Conservation (phyloP, 305 asterid species). For the Stenogyne calaminthoides region DNA sequence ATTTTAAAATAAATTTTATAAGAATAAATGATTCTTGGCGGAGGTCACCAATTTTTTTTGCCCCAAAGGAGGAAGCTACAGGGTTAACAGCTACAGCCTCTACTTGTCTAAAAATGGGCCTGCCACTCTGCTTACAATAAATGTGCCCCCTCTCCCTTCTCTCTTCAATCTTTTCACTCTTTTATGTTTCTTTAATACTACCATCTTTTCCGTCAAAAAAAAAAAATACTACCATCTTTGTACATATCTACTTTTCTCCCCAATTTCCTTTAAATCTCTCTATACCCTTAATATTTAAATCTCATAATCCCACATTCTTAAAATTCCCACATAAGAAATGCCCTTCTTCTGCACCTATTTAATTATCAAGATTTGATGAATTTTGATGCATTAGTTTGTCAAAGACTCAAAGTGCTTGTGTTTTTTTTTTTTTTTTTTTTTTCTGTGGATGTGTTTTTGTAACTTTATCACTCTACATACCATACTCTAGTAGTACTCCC, state of each 20-base stretch:
- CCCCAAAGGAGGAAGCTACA: slow-evolving; percentile 27
- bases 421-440: too few species aligned
- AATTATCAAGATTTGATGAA: not conserved
- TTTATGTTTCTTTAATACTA: slow-evolving; percentile 43
- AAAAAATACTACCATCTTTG: too few species aligned
- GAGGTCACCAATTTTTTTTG: not conserved
- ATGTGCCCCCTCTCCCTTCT: slow-evolving; percentile 37
- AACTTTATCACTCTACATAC: slow-evolving; percentile 24
- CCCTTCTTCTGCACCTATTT: not conserved
- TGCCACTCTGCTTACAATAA: slow-evolving; percentile 51
- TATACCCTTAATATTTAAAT: not conserved
- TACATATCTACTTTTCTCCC: slow-evolving; percentile 24
- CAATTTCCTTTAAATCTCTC: slow-evolving; percentile 12
- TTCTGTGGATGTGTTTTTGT: slow-evolving; percentile 35
- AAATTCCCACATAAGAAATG: not conserved
- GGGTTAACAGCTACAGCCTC: slow-evolving; percentile 28
- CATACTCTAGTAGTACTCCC: not conserved
- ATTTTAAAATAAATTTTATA: too few species aligned
- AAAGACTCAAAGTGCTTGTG: not conserved
- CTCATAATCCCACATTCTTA: slow-evolving; percentile 16
- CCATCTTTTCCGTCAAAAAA: too few species aligned
- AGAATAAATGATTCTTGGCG: too few species aligned
- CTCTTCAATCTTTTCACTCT: slow-evolving; percentile 56
- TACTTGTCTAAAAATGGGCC: slow-evolving; percentile 39
- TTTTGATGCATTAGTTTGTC: not conserved